Evolutionary conservation across 768 basidiomycete genomes (phyloP), one percentile per base, ranked within the genome.

Genomic region (Naganishia randhawae): DNA sequence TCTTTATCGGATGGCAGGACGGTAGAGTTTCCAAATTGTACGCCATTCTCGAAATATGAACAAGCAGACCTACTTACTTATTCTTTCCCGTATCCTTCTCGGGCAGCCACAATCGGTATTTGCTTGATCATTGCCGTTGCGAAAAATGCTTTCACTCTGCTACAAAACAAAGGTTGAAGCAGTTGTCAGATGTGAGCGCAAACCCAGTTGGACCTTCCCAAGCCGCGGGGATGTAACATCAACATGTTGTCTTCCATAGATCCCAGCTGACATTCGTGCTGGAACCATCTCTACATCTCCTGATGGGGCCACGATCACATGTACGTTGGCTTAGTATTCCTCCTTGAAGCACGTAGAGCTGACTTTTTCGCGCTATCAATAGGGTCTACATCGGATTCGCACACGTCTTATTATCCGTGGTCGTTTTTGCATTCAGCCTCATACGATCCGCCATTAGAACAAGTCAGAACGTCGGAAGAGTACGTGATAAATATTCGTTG

Each of bases 91-190:
- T n/a, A 22, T 48, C 25, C 3, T 22, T 22, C 4, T n/a, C 3
- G 11, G n/a, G 45, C 45, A 61, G 57, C 25, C 91, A 95, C 76
- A 87, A 92, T 74, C 85, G 92, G 45, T 96, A 92, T 89, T 81
- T 97, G 27, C 83, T 91, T 50, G 95, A 97, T 75, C 94, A 97
- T 72, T 98, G 95, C 77, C 84, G 92, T 37, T 96, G 92, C 77
- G 81, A 88, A 6, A 82, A 85, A 57, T 95, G 92, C 78, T 94
- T 90, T 75, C 94, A 97, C 78, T 82, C 88, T 0, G 77, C 87
- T 69, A 97, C 94, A 19, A 94, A 91, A 75, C 95, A 97, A 78
- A 84, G 94, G n/a, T 79, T 97, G 11, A 81, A 92, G 62, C 87
- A 90, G 74, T 92, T 93, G 0, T 91, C 89, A 71, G 87, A 90